Conservation (phyloP, 257 asterid species). For the Petunia secreta region DNA sequence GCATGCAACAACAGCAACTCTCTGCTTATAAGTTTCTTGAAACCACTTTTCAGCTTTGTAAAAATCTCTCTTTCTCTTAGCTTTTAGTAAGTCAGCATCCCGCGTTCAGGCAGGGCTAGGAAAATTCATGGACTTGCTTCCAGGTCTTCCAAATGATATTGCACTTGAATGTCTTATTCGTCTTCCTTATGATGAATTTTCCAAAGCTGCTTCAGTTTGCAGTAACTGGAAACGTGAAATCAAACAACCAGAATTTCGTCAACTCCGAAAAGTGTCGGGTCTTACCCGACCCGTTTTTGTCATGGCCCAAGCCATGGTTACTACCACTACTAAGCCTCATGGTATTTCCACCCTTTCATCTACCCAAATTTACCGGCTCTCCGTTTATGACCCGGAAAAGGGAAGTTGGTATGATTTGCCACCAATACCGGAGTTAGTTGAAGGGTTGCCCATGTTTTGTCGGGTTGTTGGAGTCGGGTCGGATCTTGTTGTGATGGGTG, state of each 20-base stretch:
- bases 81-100: too few species aligned
- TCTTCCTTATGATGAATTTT: constrained; percentile 27
- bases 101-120: too few species aligned
- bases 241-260: constrained; percentile 24
- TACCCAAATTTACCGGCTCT: constrained; percentile 16
- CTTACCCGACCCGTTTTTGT: constrained; percentile 32
- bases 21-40: too few species aligned
- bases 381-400: constrained; percentile 26
- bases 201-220: constrained; percentile 32
- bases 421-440: constrained; percentile 27
- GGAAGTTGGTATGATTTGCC: constrained; percentile 28
- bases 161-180: constrained; percentile 36
- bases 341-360: neutral
- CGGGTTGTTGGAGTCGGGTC: constrained; percentile 31
- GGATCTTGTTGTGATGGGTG: constrained; percentile 35
- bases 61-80: too few species aligned
- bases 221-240: constrained; percentile 26
- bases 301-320: constrained; percentile 26
- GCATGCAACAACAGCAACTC: neutral
- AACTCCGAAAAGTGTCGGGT: constrained; percentile 20
- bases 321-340: neutral
- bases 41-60: too few species aligned
- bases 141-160: constrained; percentile 37
- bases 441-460: constrained; percentile 35
- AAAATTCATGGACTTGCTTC: constrained; percentile 42